Conservation (phyloP, 306 rosid genomes). For the Urtica urens region DNA sequence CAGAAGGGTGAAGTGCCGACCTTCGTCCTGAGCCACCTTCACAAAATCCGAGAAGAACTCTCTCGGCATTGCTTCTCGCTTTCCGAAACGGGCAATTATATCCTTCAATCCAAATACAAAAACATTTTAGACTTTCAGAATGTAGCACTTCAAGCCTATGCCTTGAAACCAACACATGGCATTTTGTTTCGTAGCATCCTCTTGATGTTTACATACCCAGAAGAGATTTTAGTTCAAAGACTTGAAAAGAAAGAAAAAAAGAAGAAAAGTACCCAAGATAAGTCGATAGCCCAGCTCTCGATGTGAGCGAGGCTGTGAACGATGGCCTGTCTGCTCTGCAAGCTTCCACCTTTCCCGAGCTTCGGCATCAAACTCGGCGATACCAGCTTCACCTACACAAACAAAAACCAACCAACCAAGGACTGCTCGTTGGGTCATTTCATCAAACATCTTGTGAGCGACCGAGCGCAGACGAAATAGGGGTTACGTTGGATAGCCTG, state of each 20-base stretch:
- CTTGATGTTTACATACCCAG: too few species aligned
- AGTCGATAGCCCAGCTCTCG: constrained; percentile 90
- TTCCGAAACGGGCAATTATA: constrained; percentile 76
- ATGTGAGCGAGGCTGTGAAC: constrained; percentile 77
- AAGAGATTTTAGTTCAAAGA: too few species aligned
- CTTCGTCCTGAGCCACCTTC: constrained; percentile 86
- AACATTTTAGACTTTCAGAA: not conserved
- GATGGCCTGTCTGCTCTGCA: constrained; percentile 76
- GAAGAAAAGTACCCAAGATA: constrained; percentile 62
- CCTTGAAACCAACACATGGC: too few species aligned
- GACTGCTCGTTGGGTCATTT: constrained; percentile 9
- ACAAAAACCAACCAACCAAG: not conserved
- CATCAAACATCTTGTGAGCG: constrained; percentile 15
- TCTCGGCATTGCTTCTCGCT: constrained; percentile 74
- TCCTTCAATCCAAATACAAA: constrained; percentile 38
- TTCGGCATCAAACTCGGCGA: constrained; percentile 76
- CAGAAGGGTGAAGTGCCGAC: constrained; percentile 68
- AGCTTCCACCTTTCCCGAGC: constrained; percentile 90
- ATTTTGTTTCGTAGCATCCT: too few species aligned
- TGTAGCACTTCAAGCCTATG: not conserved
- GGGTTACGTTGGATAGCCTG: constrained; percentile 37
- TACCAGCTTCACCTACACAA: constrained; percentile 52
- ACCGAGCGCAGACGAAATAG: not conserved
- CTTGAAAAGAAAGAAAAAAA: too few species aligned
- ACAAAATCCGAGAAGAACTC: constrained; percentile 78